Evolutionary conservation across 441 rosid species (phyloP).

Genomic region (Populus tomentosa): DNA sequence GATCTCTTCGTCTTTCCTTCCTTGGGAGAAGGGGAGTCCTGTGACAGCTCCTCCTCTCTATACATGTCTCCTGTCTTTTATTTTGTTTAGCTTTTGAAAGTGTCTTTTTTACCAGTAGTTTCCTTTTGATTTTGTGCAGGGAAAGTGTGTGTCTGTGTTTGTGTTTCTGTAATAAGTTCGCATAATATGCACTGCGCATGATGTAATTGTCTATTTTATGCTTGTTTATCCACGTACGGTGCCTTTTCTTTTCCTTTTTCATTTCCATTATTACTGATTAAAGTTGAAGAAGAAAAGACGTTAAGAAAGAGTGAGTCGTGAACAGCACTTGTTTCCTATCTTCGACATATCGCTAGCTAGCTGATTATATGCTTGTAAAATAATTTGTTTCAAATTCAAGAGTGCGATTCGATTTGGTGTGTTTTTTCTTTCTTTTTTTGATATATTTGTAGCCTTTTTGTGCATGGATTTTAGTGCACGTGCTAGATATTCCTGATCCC

Average conservation of each 20-base stretch:
- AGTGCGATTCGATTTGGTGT: not conserved
- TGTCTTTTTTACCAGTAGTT: not conserved
- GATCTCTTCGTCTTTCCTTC: not conserved
- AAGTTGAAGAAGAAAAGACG: not conserved
- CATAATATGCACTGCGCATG: constrained; percentile 20
- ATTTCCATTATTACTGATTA: not conserved
- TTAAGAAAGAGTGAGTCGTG: not conserved
- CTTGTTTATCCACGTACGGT: constrained; percentile 8
- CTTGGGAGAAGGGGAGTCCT: not conserved
- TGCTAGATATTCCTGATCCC: constrained; percentile 29
- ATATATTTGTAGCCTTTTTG: constrained; percentile 11
- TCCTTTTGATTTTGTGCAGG: not conserved
- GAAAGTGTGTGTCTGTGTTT: constrained; percentile 7
- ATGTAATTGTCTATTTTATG: constrained; percentile 25
- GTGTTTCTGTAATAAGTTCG: constrained; percentile 22
- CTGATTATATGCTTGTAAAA: not conserved
- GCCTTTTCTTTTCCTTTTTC: not conserved
- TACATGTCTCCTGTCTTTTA: not conserved
- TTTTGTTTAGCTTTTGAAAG: constrained; percentile 17
- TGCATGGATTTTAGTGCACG: constrained; percentile 46
- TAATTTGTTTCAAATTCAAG: not conserved
- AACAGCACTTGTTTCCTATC: not conserved
- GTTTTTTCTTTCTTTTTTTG: not conserved
- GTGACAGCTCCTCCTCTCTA: constrained; percentile 8
- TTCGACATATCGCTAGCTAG: not conserved